Evolutionary conservation across 2,329 filamentous ascomycete genomes (phyloP).

Genomic region (Stagonosporopsis tanaceti): DNA sequence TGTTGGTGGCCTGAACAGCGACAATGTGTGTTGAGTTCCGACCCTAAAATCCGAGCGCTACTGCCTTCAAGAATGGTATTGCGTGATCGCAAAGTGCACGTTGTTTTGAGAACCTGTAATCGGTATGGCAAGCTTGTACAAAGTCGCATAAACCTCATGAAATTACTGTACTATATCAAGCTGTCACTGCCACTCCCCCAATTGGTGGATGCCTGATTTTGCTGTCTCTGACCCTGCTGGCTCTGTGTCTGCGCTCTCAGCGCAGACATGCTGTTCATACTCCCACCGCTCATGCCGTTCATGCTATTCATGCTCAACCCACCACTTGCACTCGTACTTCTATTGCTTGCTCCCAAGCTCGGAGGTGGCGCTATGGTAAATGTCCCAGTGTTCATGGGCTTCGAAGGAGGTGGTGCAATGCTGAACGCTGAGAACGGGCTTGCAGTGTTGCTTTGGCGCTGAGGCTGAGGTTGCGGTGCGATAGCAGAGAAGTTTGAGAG

Average conservation of each 20-base stretch:
- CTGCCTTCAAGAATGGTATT: neutral
- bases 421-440: constrained; percentile 47
- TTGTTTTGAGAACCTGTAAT: neutral
- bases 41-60: neutral
- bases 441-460: constrained; percentile 26
- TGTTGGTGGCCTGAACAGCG: neutral
- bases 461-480: constrained; percentile 53
- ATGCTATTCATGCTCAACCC: constrained; percentile 31
- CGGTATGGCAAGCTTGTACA: too few species aligned
- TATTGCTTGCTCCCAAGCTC: constrained; percentile 19
- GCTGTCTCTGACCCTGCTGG: constrained; percentile 31
- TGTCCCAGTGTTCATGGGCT: constrained; percentile 21
- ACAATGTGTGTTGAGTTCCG: neutral
- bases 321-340: constrained; percentile 10
- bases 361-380: constrained; percentile 43
- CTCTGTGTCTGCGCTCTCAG: constrained; percentile 37
- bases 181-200: constrained; percentile 40
- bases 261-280: constrained; percentile 35
- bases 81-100: neutral
- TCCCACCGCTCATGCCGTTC: constrained; percentile 8
- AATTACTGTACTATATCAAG: constrained; percentile 29
- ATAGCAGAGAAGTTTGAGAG: constrained; percentile 59
- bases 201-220: constrained; percentile 26
- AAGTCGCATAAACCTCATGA: neutral
- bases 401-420: constrained; percentile 49